Percentiles rank a stretch among this genome's conserved stretches.
phyloP scores from a whole-genome alignment of 495 filamentous ascomycete genomes.

The Lasiosphaeris hirsuta region DNA sequence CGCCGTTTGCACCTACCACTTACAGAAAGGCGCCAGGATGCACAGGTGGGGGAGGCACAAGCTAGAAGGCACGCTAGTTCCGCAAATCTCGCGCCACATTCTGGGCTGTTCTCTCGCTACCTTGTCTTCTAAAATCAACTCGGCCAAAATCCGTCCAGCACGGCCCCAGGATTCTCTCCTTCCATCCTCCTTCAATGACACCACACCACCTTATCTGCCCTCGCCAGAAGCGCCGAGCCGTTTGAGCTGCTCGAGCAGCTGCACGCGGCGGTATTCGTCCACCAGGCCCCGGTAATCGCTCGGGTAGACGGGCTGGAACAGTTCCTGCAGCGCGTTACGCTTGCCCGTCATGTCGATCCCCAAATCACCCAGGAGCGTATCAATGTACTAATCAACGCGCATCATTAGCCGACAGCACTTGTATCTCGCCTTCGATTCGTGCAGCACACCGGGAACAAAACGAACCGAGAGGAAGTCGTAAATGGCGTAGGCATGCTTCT shows the following conservation, averaged over 20 bases:
- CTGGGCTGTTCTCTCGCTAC: too few relatives aligned
- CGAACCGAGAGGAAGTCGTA: constrained; percentile 29
- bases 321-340: constrained; percentile 17
- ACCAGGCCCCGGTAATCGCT: constrained; percentile 22
- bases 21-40: too few relatives aligned
- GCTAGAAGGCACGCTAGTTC: too few relatives aligned
- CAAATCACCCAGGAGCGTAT: constrained; percentile 19
- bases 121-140: too few relatives aligned
- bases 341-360: constrained; percentile 21
- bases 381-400: constrained; percentile 21
- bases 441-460: background rate
- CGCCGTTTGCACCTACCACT: too few relatives aligned
- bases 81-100: too few relatives aligned
- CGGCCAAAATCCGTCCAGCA: background rate
- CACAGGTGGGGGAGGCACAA: too few relatives aligned
- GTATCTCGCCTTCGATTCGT: too few relatives aligned
- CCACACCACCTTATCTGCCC: background rate
- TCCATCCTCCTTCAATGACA: background rate
- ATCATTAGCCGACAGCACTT: constrained; percentile 18
- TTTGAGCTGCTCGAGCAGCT: background rate
- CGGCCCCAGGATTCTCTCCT: background rate
- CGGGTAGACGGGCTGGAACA: constrained; percentile 19
- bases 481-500: constrained; percentile 27
- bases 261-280: constrained; percentile 19
- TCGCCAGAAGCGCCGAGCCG: background rate